Conservation (phyloP, 805 yeast genomes). For the Clavispora santaluciae region DNA sequence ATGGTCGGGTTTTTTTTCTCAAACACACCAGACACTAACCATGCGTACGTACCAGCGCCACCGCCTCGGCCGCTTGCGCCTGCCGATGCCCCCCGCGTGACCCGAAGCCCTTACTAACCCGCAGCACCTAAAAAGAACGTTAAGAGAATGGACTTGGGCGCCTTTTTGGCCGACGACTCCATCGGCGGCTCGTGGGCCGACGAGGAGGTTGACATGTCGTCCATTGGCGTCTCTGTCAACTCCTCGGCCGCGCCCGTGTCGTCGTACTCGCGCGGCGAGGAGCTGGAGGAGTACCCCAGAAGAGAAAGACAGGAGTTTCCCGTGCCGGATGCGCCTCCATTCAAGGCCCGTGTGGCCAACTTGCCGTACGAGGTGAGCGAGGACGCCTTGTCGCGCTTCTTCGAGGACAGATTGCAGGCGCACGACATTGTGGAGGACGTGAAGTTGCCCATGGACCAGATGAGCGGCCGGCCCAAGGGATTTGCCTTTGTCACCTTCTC, state of each 20-base stretch:
- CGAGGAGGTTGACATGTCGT: constrained; percentile 66
- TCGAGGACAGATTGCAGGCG: constrained; percentile 52
- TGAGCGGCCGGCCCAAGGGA: constrained; percentile 57
- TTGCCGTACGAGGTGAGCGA: constrained; percentile 80
- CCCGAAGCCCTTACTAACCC: background rate
- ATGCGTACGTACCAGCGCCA: constrained; percentile 9
- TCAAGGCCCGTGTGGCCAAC: constrained; percentile 81
- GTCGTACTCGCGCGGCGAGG: constrained; percentile 4
- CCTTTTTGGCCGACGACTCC: constrained; percentile 75
- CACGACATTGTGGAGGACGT: constrained; percentile 53
- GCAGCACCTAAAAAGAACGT: constrained; percentile 50
- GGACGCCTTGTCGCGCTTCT: constrained; percentile 54
- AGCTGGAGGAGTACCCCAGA: constrained; percentile 23
- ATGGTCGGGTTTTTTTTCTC: background rate
- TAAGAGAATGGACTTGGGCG: constrained; percentile 74
- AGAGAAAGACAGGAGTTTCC: constrained; percentile 68
- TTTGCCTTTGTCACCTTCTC: constrained; percentile 51
- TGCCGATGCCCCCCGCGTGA: background rate
- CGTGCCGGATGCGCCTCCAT: constrained; percentile 89
- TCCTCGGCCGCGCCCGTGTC: constrained; percentile 17
- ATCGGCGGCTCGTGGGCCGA: constrained; percentile 85
- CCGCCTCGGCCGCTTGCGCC: no score
- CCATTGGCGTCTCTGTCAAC: constrained; percentile 50
- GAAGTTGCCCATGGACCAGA: constrained; percentile 66
- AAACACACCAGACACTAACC: constrained; percentile 2